Evolutionary conservation across 768 basidiomycete species (phyloP).

Genomic region (Lepiota venenata): DNA sequence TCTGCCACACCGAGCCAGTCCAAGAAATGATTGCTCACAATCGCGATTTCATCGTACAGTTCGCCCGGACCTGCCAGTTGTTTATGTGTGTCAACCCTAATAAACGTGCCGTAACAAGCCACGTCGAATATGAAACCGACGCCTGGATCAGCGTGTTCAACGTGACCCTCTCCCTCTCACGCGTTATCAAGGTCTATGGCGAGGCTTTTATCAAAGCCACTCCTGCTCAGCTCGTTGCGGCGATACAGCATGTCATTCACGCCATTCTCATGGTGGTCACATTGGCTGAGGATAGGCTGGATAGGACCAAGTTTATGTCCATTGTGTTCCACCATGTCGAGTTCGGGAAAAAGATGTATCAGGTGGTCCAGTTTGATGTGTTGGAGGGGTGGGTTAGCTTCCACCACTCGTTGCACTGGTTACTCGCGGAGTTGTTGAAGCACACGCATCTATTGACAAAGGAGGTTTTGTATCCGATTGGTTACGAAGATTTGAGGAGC

Average conservation of each 20-base stretch:
- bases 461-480: slow-evolving; percentile 47
- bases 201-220: slow-evolving; percentile 48
- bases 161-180: slow-evolving; percentile 85
- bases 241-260: slow-evolving; percentile 32
- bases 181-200: slow-evolving; percentile 87
- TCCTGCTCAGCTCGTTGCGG: background rate
- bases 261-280: slow-evolving; percentile 73
- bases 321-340: slow-evolving; percentile 62
- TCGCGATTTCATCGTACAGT: slow-evolving; percentile 62
- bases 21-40: slow-evolving; percentile 74
- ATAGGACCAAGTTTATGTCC: slow-evolving; percentile 59
- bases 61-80: slow-evolving; percentile 76
- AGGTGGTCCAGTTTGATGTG: slow-evolving; percentile 77
- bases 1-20: slow-evolving; percentile 78
- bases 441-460: slow-evolving; percentile 68
- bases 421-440: slow-evolving; percentile 86
- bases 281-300: slow-evolving; percentile 61
- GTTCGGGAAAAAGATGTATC: slow-evolving; percentile 58
- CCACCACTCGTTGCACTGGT: slow-evolving; percentile 90
- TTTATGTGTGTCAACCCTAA: slow-evolving; percentile 96
- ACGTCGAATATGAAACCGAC: slow-evolving; percentile 96
- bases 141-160: slow-evolving; percentile 97
- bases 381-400: slow-evolving; percentile 84
- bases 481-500: slow-evolving; percentile 53
- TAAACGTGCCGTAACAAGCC: slow-evolving; percentile 72